Percentiles rank a stretch among this genome's conserved stretches.
Conservation (phyloP, 2,329 filamentous ascomycete genomes). For the Sarocladium strictum region DNA sequence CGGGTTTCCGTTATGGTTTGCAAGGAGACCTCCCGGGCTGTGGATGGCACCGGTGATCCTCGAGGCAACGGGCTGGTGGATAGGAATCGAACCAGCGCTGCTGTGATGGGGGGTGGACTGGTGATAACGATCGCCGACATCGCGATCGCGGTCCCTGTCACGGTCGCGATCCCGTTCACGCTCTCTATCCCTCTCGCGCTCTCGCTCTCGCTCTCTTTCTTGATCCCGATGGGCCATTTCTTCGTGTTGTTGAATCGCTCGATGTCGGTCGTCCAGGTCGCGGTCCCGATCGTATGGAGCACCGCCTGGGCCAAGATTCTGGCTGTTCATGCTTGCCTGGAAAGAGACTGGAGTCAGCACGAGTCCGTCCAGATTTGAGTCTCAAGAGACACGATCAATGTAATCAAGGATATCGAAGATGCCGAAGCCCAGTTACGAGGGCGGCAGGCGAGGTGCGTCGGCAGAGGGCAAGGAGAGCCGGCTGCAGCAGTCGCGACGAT, state of each 20-base stretch:
- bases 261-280: slow-evolving; percentile 43
- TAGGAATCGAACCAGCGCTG: slow-evolving; percentile 79
- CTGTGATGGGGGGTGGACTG: slow-evolving; percentile 67
- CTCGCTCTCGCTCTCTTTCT: slow-evolving; percentile 47
- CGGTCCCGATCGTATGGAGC: slow-evolving; percentile 42
- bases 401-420: background rate
- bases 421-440: background rate
- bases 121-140: slow-evolving; percentile 62
- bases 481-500: background rate
- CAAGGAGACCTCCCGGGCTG: slow-evolving; percentile 82
- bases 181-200: slow-evolving; percentile 57
- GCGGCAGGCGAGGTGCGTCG: background rate
- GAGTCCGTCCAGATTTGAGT: background rate
- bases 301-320: slow-evolving; percentile 32
- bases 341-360: background rate
- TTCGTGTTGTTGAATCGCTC: slow-evolving; percentile 39
- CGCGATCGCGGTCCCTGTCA: slow-evolving; percentile 57
- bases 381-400: background rate
- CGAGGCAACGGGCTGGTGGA: slow-evolving; percentile 90
- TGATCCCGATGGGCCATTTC: slow-evolving; percentile 38
- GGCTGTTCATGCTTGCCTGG: slow-evolving; percentile 38
- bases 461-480: background rate
- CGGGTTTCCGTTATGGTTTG: slow-evolving; percentile 60
- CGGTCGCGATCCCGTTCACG: slow-evolving; percentile 56
- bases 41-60: slow-evolving; percentile 77